These are phyloP conservation scores for Cucurbitaria berberidis DNA, from an alignment of 2,329 filamentous ascomycete species.

Conservation along the genomic window DNA sequence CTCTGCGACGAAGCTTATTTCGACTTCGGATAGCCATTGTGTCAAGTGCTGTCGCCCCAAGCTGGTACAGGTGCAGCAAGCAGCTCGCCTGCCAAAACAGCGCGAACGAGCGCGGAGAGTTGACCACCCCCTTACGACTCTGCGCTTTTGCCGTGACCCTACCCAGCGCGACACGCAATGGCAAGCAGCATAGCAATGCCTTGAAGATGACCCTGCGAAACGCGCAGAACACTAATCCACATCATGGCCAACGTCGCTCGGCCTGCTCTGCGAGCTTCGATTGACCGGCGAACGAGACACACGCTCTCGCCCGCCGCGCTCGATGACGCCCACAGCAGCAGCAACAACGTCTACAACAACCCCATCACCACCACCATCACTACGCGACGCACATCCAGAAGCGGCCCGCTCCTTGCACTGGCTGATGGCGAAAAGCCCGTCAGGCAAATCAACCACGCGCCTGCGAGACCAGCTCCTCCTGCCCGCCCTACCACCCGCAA, in stretches of 20 bases:
- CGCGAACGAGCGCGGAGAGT: conserved; percentile 30
- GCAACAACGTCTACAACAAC: too few species aligned
- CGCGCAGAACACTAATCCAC: conserved; percentile 25
- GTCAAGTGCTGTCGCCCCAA: conserved; percentile 9
- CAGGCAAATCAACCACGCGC: conserved; percentile 14
- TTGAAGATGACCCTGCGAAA: conserved; percentile 37
- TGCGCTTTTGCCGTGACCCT: conserved; percentile 32
- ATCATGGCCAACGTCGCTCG: conserved; percentile 37
- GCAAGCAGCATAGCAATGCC: conserved; percentile 27
- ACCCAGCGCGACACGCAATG: conserved; percentile 41
- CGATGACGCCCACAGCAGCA: conserved; percentile 29
- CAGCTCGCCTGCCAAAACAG: conserved; percentile 23
- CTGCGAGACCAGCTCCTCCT: conserved; percentile 22
- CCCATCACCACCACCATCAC: conserved; percentile 28
- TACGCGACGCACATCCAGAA: conserved; percentile 38
- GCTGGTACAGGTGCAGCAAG: conserved; percentile 19
- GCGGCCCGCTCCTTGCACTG: conserved; percentile 29
- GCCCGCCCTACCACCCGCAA: conserved; percentile 38
- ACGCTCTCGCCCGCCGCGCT: conserved; percentile 38
- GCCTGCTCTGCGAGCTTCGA: conserved; percentile 39
- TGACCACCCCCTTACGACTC: conserved; percentile 37
- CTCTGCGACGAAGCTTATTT: conserved; percentile 23
- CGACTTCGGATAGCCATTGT: conserved; percentile 13
- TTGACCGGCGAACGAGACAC: conserved; percentile 41
- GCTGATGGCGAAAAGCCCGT: conserved; percentile 28